phyloP scores from a whole-genome alignment of 768 basidiomycete species.

The Tulasnella calospora region DNA sequence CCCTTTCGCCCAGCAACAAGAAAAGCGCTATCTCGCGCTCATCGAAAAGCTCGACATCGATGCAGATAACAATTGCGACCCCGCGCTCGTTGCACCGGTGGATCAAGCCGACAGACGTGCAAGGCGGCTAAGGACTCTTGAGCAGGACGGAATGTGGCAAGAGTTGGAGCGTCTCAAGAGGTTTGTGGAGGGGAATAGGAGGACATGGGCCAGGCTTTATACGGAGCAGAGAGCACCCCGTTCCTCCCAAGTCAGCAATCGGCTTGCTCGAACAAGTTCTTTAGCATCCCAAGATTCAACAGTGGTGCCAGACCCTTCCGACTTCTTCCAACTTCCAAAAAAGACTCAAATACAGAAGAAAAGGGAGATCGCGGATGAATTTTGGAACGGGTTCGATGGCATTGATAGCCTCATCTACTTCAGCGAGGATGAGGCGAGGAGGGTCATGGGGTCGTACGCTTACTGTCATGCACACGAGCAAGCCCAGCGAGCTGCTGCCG shows the following conservation, averaged over 20 bases:
- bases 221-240: background rate
- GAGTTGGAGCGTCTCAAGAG: slow-evolving; percentile 41
- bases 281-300: background rate
- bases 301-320: background rate
- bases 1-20: slow-evolving; percentile 26
- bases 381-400: slow-evolving; percentile 35
- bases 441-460: slow-evolving; percentile 50
- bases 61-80: slow-evolving; percentile 27
- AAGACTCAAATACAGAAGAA: slow-evolving; percentile 42
- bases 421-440: slow-evolving; percentile 34
- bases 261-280: background rate
- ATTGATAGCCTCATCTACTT: slow-evolving; percentile 33
- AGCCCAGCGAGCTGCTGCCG: background rate
- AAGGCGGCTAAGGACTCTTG: slow-evolving; percentile 13
- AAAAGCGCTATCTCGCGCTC: background rate
- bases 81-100: slow-evolving; percentile 41
- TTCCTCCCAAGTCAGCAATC: background rate
- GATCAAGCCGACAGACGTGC: slow-evolving; percentile 35
- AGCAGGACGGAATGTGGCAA: slow-evolving; percentile 30
- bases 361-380: slow-evolving; percentile 46
- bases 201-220: slow-evolving; percentile 10
- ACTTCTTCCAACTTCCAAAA: slow-evolving; percentile 37
- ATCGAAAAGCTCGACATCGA: slow-evolving; percentile 9
- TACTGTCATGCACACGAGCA: slow-evolving; percentile 41
- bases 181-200: slow-evolving; percentile 39